A percentile compares a stretch with the other conserved stretches of the same genome.
These are phyloP conservation scores for Zygoascus sp. DNA, from an alignment of 1,139 yeast genomes.

Conservation along the genomic window DNA sequence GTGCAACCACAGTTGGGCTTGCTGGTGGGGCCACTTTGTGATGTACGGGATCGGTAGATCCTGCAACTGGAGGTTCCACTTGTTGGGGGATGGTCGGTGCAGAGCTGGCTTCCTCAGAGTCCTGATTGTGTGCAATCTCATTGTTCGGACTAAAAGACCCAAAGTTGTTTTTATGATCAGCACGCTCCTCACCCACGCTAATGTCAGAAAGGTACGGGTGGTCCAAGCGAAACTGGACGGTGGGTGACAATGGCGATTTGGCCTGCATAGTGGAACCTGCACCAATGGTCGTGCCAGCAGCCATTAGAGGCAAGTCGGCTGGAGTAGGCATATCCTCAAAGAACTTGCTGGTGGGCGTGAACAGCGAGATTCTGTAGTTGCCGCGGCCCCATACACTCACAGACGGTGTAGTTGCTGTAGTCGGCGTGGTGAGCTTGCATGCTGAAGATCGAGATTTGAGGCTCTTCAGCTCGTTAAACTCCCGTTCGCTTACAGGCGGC, in stretches of 20 bases:
- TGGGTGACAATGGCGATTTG: slow-evolving; percentile 1
- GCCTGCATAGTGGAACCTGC: too few relatives aligned
- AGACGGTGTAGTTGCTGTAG: slow-evolving; percentile 11
- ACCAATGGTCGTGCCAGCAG: too few relatives aligned
- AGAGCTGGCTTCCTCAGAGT: neutral
- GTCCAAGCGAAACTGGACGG: neutral
- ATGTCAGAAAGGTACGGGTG: neutral
- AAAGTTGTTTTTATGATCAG: neutral
- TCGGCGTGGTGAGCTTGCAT: slow-evolving; percentile 4
- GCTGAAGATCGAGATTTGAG: neutral
- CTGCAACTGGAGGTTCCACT: too few relatives aligned
- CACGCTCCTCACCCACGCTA: neutral
- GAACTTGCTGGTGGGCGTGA: neutral
- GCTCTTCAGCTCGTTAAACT: slow-evolving; percentile 3
- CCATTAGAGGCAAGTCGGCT: too few relatives aligned
- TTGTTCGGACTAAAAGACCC: neutral
- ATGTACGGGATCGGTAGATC: too few relatives aligned
- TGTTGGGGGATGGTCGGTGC: neutral
- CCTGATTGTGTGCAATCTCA: neutral
- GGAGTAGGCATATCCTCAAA: neutral
- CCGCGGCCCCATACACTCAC: slow-evolving; percentile 3
- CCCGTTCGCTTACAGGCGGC: neutral
- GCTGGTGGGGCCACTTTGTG: too few relatives aligned
- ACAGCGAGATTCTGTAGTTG: neutral
- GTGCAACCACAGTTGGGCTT: neutral